Evolutionary conservation across 352 stramenopile genomes (phyloP), one percentile per base, ranked within the genome.

Genomic region (Peronospora belbahrii): DNA sequence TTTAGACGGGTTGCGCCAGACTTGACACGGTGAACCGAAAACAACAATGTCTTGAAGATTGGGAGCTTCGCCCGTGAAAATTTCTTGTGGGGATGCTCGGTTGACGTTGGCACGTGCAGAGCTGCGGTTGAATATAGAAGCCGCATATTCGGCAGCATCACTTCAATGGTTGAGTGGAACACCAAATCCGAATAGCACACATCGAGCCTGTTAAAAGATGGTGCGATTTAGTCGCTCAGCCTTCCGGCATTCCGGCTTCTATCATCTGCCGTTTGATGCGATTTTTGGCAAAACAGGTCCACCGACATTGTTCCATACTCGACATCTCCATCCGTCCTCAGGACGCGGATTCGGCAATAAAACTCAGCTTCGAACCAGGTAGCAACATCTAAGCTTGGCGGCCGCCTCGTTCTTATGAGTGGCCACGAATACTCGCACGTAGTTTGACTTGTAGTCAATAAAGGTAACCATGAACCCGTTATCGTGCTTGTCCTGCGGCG

Each of bases 401-500:
- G 14, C 32, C 13, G 32, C 32, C 2, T 2, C 2, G 14, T 37
- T 9, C 10, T 22, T 37, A n/a, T n/a, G n/a, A 1, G 2, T 19
- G 3, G n/a, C n/a, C 0, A 4, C 14, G 9, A 37, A 37, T 22
- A 22, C 13, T 37, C 14, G 13, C 4, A 20, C n/a, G n/a, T 19
- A 37, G 2, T 19, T 22, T 8, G 32, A 22, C n/a, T 22, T 22
- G 9, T 37, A 22, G 9, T 50, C 24, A 1, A 49, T n/a, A 27
- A 45, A 45, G 11, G 39, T 40, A 10, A 56, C 42, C 10, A 56
- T 13, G 22, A 50, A 56, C 4, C 35, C 3, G 17, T 46, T 56
- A 15, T 33, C 48, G 6, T 32, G 24, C 2, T 51, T 42, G n/a
- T 15, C 14, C 42, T 11, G 41, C 33, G 2, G 41, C 48, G 13